Base-by-base conservation (phyloP, 257 asterid species). In the Haberlea rhodopensis region DNA sequence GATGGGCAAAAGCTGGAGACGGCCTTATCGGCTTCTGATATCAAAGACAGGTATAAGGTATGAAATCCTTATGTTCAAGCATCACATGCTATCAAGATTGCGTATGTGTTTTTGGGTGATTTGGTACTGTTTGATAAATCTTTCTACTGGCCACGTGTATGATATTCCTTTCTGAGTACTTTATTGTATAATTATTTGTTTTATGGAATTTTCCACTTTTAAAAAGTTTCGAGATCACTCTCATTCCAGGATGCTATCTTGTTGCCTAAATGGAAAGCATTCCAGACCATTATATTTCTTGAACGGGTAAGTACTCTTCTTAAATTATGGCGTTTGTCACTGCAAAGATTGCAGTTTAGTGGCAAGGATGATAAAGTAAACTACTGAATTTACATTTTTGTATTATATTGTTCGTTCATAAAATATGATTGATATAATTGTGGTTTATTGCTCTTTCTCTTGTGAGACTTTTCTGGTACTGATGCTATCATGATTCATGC, bases 211-310 rank as follows among this genome's bases (percentile, higher is more conserved):
- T 26, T 66, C 22, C 54, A 7, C 27, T 13, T 15, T 48, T 8
- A 45, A 29, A 60, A 55, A 53, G 26, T 27, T 31, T 31, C 45
- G 4, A 23, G 23, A 49, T 43, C 49, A 19, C 68, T 73, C 59
- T 68, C 57, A 54, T 73, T 69, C 71, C 74, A 92, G 99, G 94
- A 83, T 79, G 95, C 95, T 72, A 60, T 29, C 3, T 65, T 94
- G 48, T 77, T 73, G 68, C 90, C 99, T 51, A 87, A 84, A 37
- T 94, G 99, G 99, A 90, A 81, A 76, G 96, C 96, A 60, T 83
- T 89, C 77, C 92, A 81, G 81, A 87, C 99, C 2, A 57, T 88
- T 63, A 87, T 94, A 81, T 94, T 84, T 84, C 96, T 90, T 55
- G 92, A 81, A 68, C 76, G 69, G 85, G 99, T 89, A 56, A 65